Evolutionary conservation across 2,329 filamentous ascomycete genomes (phyloP).

Genomic region (Neophaeococcomyces mojaviensis): DNA sequence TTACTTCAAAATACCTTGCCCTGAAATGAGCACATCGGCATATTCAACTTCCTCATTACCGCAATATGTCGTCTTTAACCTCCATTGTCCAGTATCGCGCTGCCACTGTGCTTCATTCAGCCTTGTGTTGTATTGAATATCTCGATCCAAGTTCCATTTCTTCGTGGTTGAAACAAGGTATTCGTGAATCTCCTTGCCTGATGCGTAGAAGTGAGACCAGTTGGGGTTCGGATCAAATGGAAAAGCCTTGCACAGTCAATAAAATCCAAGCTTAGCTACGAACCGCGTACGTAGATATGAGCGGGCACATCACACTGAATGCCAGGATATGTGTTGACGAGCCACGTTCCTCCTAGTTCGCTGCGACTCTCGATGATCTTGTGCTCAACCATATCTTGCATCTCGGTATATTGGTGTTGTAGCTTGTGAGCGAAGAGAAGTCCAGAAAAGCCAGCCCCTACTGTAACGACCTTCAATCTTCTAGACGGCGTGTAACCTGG

Average conservation of each 20-base stretch:
- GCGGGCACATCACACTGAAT: constrained; percentile 20
- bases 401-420: constrained; percentile 22
- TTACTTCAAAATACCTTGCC: constrained; percentile 44
- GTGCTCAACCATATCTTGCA: constrained; percentile 13
- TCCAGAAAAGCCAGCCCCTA: constrained; percentile 34
- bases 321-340: constrained; percentile 24
- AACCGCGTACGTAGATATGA: constrained; percentile 12
- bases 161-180: constrained; percentile 33
- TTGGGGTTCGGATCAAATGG: constrained; percentile 37
- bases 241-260: background rate
- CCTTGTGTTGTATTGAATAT: constrained; percentile 31
- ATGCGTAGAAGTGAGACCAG: constrained; percentile 37
- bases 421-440: constrained; percentile 29
- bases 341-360: constrained; percentile 22
- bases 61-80: constrained; percentile 24
- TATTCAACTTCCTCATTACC: constrained; percentile 8
- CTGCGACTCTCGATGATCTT: constrained; percentile 23
- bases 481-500: constrained; percentile 9
- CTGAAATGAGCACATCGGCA: constrained; percentile 50
- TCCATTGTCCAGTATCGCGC: constrained; percentile 30
- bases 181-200: constrained; percentile 35
- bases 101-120: constrained; percentile 33
- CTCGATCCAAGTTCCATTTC: constrained; percentile 33
- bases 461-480: constrained; percentile 27
- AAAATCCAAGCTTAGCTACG: no score